Conservation (phyloP, 2,329 filamentous ascomycete genomes). For the Pestalotiopsis sp. region DNA sequence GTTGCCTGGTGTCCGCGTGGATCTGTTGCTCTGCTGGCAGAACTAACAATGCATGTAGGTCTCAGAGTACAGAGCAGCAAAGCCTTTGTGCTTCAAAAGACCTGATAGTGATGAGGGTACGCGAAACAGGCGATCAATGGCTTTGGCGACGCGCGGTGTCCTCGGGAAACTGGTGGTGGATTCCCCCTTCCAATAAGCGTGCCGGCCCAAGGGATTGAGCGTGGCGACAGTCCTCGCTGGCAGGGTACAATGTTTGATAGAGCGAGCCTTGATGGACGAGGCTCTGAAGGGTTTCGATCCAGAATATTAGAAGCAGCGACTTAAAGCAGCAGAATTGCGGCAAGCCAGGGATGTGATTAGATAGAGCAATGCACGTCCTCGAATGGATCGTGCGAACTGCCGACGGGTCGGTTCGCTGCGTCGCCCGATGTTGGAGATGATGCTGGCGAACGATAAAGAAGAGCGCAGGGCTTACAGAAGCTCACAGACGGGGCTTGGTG, state of each 20-base stretch:
- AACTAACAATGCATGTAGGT: neutral
- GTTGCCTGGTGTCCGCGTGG: neutral
- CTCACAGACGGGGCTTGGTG: neutral
- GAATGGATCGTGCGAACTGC: neutral
- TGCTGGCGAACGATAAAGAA: neutral
- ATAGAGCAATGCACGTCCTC: too few species aligned
- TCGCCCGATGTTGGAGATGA: neutral
- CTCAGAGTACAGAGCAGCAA: neutral
- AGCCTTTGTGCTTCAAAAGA: neutral
- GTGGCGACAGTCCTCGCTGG: neutral
- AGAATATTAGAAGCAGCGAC: too few species aligned
- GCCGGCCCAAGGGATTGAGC: neutral
- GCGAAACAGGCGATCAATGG: too few species aligned
- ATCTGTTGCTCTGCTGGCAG: neutral
- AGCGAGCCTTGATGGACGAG: neutral
- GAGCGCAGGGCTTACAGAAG: neutral
- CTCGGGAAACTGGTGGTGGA: neutral
- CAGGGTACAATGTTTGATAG: neutral
- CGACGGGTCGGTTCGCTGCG: neutral
- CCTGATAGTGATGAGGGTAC: neutral
- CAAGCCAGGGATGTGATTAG: too few species aligned
- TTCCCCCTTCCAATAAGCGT: neutral
- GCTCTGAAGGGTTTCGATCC: neutral
- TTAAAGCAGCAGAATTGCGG: too few species aligned
- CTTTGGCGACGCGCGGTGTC: neutral